phyloP scores from a whole-genome alignment of 2,329 filamentous ascomycete species.

The Diaporthe amygdali region DNA sequence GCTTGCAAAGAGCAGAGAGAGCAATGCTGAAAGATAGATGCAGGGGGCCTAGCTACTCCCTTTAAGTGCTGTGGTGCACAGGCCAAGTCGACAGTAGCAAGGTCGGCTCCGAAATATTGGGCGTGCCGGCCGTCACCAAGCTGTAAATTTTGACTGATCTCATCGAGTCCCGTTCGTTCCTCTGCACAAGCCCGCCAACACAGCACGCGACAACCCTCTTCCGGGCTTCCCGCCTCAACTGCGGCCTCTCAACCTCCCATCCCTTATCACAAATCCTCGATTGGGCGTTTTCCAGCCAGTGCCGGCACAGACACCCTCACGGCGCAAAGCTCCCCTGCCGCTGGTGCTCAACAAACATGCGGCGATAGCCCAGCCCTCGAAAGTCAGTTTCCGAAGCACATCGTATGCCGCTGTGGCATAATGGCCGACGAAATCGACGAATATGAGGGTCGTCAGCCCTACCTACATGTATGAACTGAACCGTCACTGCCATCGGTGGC shows the following conservation, averaged over 20 bases:
- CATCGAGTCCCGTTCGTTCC: neutral
- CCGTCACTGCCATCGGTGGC: constrained; percentile 3
- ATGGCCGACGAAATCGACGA: constrained; percentile 47
- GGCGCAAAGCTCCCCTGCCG: constrained; percentile 21
- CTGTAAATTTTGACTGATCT: constrained; percentile 21
- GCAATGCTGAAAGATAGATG: neutral
- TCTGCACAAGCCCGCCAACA: neutral
- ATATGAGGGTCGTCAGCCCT: constrained; percentile 64
- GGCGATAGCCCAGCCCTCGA: constrained; percentile 1
- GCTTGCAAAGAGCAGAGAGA: neutral
- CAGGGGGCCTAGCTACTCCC: neutral
- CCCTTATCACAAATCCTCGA: neutral
- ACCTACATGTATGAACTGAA: constrained; percentile 60
- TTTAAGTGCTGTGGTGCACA: neutral
- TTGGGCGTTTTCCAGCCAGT: neutral
- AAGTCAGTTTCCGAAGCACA: constrained; percentile 7
- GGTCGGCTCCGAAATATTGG: constrained; percentile 28
- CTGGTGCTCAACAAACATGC: constrained; percentile 18
- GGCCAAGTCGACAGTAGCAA: neutral
- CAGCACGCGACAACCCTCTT: constrained; percentile 18
- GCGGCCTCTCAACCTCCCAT: constrained; percentile 5
- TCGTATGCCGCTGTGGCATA: constrained; percentile 32
- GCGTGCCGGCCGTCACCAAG: neutral
- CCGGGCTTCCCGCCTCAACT: constrained; percentile 16
- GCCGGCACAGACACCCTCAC: neutral